Evolutionary conservation across 2,329 filamentous ascomycete species (phyloP), one percentile per base, ranked within the genome.

Genomic region (Botryotinia calthae): DNA sequence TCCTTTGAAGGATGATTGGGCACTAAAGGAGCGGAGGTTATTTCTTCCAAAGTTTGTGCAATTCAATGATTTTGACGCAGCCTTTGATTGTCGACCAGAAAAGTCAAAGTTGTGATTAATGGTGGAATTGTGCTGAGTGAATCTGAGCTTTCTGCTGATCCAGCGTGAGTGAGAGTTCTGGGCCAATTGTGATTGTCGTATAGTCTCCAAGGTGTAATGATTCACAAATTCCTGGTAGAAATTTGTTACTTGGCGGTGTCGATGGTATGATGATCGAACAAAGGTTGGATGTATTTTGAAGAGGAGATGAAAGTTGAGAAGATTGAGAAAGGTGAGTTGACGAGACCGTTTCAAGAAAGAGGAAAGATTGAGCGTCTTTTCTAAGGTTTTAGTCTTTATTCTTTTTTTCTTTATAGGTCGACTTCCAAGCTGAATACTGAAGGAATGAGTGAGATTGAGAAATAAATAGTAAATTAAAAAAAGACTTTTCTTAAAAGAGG

Each of bases 1-100:
- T 34, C 71, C 64, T 72, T 72, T 44, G 37, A 72, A 62, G 70
- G 62, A 56, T 71, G 59, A 56, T 71, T 71, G 58, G 70, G 48
- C 61, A 71, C 46, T 56, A 40, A 66, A 58, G 37, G 61, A 59
- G 34, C 44, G 18, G 28, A 34, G 20, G 58, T 48, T 61, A n/a
- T 28, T 40, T 40, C 64, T 67, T 67, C 51, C 64, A 20, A 66
- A 56, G 12, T 25, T 37, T 44, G 48, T 67, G 44, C 46, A 44
- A 66, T 48, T 62, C 37, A 40, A 54, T 16, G 20, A 28, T 66
- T 54, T 54, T 59, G 37, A 59, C n/a, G 16, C 28, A 51, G 25
- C 58, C 31, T 34, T 46, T 28, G 40, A 58, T 25, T 37, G 34
- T 44, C 54, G 22, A 51, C n/a, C 8, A 37, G 22, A 25, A 71